These are phyloP conservation scores for Mortierella sp. DNA, from an alignment of 371 early-diverging fungal genomes.

Conservation along the genomic window DNA sequence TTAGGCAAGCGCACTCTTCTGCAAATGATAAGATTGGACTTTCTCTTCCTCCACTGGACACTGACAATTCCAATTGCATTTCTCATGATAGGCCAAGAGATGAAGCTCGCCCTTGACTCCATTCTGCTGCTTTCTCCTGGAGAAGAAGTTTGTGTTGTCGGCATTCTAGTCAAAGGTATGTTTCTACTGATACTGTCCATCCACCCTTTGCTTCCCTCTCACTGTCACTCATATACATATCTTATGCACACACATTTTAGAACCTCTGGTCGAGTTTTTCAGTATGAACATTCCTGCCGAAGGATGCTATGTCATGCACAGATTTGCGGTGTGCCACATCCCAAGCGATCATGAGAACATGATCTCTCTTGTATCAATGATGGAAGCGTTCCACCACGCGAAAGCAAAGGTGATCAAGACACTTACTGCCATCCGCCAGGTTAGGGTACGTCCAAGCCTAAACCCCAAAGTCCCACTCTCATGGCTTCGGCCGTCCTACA, in stretches of 20 bases:
- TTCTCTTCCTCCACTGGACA: constrained; percentile 9
- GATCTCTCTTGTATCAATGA: constrained; percentile 8
- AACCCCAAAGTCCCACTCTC: constrained; percentile 22
- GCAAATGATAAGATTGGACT: constrained; percentile 13
- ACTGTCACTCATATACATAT: not conserved
- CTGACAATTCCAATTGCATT: constrained; percentile 9
- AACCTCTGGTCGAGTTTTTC: constrained; percentile 25
- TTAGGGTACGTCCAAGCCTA: constrained; percentile 15
- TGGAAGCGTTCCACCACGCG: constrained; percentile 28
- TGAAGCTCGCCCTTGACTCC: constrained; percentile 26
- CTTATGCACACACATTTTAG: constrained; percentile 1
- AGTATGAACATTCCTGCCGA: constrained; percentile 14
- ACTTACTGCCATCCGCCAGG: constrained; percentile 18
- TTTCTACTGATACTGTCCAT: constrained; percentile 1
- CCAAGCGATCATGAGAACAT: constrained; percentile 12
- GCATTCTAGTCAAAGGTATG: constrained; percentile 23
- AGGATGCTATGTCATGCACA: constrained; percentile 19
- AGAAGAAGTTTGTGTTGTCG: constrained; percentile 22
- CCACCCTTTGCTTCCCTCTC: not conserved
- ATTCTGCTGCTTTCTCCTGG: constrained; percentile 13
- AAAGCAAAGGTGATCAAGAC: constrained; percentile 10
- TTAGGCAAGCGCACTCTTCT: constrained; percentile 8
- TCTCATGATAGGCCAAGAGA: constrained; percentile 18
- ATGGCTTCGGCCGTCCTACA: constrained; percentile 26
- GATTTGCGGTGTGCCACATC: constrained; percentile 21